These are phyloP conservation scores for Margaritispora aquatica DNA, from an alignment of 495 filamentous ascomycete species.

Conservation along the genomic window DNA sequence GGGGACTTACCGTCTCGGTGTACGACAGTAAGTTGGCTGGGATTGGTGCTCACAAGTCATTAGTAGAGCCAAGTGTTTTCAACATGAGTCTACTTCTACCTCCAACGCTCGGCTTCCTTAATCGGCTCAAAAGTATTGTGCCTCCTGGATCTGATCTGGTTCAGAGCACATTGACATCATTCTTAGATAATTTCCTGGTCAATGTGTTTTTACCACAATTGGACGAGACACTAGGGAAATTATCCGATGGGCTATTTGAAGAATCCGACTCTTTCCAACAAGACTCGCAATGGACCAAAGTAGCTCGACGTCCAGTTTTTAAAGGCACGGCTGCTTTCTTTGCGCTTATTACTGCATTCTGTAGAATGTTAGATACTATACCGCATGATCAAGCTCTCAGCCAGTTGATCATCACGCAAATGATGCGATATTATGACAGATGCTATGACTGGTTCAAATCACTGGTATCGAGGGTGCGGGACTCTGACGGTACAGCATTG, in stretches of 20 bases:
- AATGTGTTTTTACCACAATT: slow-evolving; percentile 97
- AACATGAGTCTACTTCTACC: slow-evolving; percentile 94
- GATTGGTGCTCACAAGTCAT: slow-evolving; percentile 62
- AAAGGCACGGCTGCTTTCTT: slow-evolving; percentile 89
- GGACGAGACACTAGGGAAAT: slow-evolving; percentile 88
- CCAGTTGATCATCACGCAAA: slow-evolving; percentile 80
- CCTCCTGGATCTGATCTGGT: slow-evolving; percentile 78
- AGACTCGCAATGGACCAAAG: slow-evolving; percentile 72
- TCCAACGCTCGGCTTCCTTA: slow-evolving; percentile 88
- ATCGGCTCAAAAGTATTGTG: slow-evolving; percentile 85
- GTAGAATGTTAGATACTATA: slow-evolving; percentile 89
- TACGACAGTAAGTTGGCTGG: slow-evolving; percentile 14
- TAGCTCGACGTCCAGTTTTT: slow-evolving; percentile 81
- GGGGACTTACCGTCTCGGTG: slow-evolving; percentile 38
- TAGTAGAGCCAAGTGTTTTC: slow-evolving; percentile 94
- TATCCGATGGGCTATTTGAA: slow-evolving; percentile 75
- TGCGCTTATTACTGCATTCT: slow-evolving; percentile 79
- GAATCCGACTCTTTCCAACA: slow-evolving; percentile 82
- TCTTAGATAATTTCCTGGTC: slow-evolving; percentile 96
- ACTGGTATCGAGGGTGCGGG: slow-evolving; percentile 51
- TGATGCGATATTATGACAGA: slow-evolving; percentile 84
- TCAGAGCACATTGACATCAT: slow-evolving; percentile 83
- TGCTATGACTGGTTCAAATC: slow-evolving; percentile 87
- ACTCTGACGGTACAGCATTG: slow-evolving; percentile 56
- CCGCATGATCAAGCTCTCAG: slow-evolving; percentile 96